phyloP scores from a whole-genome alignment of 2,329 filamentous ascomycete genomes.

The Ophiostoma australiae region DNA sequence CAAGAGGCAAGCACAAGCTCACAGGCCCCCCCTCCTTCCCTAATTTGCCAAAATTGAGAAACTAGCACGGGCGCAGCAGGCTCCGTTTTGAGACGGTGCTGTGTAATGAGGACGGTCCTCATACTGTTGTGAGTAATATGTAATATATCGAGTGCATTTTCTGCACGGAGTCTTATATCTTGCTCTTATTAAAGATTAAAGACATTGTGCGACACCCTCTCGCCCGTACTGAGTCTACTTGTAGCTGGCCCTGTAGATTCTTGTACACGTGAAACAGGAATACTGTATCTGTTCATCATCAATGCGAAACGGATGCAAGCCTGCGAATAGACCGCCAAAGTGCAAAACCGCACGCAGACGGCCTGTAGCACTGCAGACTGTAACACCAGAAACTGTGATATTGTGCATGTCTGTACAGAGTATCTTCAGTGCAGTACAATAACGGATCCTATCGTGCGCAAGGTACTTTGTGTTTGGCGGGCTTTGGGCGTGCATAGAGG shows the following conservation, averaged over 20 bases:
- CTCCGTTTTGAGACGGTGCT: neutral
- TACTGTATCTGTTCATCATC: neutral
- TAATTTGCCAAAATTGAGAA: neutral
- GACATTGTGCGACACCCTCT: neutral
- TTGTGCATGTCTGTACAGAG: neutral
- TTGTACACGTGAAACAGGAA: neutral
- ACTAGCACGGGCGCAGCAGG: neutral
- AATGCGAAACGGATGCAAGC: neutral
- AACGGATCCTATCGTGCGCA: neutral
- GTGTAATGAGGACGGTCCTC: too few species aligned
- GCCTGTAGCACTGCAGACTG: neutral
- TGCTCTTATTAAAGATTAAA: neutral
- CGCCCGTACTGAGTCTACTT: neutral
- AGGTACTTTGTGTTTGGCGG: neutral
- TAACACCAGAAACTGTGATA: neutral
- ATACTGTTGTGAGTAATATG: too few species aligned
- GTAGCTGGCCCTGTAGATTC: neutral
- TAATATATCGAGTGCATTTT: too few species aligned
- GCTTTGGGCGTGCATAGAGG: neutral
- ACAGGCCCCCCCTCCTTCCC: neutral
- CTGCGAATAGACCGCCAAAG: neutral
- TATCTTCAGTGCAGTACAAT: neutral
- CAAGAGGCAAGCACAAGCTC: neutral
- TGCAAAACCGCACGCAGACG: too few species aligned
- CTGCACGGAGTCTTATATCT: neutral